Evolutionary conservation across 768 basidiomycete genomes (phyloP).

Genomic region (Tylopilus rubrobrunneus): DNA sequence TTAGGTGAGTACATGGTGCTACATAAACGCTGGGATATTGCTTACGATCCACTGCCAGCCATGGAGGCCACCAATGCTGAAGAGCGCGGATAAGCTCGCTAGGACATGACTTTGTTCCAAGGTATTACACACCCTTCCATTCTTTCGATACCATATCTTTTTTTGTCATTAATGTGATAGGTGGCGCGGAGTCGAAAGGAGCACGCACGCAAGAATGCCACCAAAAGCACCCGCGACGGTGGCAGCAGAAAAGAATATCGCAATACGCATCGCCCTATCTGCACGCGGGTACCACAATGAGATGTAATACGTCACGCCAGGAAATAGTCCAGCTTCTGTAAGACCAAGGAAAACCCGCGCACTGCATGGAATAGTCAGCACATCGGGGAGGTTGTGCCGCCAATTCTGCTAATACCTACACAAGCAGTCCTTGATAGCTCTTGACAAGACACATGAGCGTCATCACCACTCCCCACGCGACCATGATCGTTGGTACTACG

Average conservation of each 20-base stretch:
- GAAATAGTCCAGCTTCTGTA: constrained; percentile 44
- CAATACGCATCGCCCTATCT: constrained; percentile 56
- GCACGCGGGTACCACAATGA: constrained; percentile 58
- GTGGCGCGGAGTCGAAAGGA: neutral
- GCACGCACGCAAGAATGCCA: constrained; percentile 43
- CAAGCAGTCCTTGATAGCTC: constrained; percentile 26
- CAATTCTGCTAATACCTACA: constrained; percentile 21
- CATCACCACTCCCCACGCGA: constrained; percentile 39
- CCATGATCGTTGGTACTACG: constrained; percentile 39
- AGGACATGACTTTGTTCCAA: constrained; percentile 6
- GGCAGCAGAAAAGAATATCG: constrained; percentile 62
- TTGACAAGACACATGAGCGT: constrained; percentile 38
- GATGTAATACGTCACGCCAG: constrained; percentile 42
- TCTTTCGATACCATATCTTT: constrained; percentile 33
- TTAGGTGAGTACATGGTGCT: constrained; percentile 6
- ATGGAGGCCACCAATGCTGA: constrained; percentile 28
- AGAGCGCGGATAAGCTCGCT: neutral
- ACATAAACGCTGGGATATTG: neutral
- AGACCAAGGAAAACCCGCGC: constrained; percentile 43
- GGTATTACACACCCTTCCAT: constrained; percentile 31
- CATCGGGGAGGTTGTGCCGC: neutral
- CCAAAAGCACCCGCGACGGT: constrained; percentile 52
- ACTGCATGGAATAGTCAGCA: constrained; percentile 14
- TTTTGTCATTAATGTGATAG: neutral
- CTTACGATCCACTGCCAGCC: constrained; percentile 39